Base-by-base conservation (phyloP, 768 basidiomycete genomes). In the Leccinum olivaceopallidum region DNA sequence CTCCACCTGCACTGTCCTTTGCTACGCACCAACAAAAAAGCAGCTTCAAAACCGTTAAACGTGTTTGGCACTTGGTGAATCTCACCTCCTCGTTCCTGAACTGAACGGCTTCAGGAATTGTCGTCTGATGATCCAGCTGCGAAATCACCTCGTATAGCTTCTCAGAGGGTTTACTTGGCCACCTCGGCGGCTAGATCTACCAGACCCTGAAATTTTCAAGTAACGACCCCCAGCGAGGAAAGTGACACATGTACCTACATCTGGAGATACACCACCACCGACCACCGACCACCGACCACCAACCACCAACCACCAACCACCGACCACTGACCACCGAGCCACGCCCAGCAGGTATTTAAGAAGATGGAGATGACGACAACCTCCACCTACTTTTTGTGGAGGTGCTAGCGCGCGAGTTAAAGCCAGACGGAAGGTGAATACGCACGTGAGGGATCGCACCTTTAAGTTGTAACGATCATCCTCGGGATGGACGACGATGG, bases 131-230 rank as follows among this genome's bases (percentile, higher is more conserved):
- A 67, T 92, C 89, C 1, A 87, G 77, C 63, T 90, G 87, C 2
- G 82, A 79, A 61, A 88, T 83, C 18, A 86, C 71, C 74, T 94
- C 95, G 60, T 77, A 66, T 36, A 96, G 77, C 79, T 97, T 98
- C 57, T 88, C 85, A 12, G 47, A 90, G 24, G 76, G 64, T 85
- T 88, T 53, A 87, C 75, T 95, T 98, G 44, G 83, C 78, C 50
- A 97, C 90, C 76, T 98, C 96, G 2, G 83, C 85, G 53, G 93
- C 88, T 10, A 95, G 77, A 75, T 98, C 89, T n/a, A 98, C 87
- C 42, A 95, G 85, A 28, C 95, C 94, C 94, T 97, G 32, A 12
- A 65, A 16, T 55, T 13, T 50, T n/a, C 26, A 52, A 59, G 54
- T 37, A 30, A 47, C 34, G 4, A 30, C 39, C 9, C 2, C 10